Conservation (phyloP, 139 green algal genomes). For the Chloropicon primus region DNA sequence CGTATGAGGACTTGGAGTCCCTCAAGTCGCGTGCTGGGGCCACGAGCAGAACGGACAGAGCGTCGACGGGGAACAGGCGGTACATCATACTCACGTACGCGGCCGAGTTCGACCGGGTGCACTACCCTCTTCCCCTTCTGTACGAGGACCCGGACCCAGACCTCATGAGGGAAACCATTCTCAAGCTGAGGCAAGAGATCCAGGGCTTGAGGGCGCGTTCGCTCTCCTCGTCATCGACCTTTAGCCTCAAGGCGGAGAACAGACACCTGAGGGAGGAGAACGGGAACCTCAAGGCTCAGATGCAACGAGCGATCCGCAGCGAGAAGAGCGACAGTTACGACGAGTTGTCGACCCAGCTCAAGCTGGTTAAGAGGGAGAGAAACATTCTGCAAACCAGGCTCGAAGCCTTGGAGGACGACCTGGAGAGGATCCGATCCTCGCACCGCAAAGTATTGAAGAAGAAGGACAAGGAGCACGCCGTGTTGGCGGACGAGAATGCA, state of each 20-base stretch:
- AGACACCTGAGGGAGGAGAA: slow-evolving; percentile 50
- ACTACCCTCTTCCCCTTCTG: slow-evolving; percentile 74
- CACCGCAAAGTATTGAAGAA: not conserved
- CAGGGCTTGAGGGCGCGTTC: not conserved
- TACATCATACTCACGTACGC: slow-evolving; percentile 87
- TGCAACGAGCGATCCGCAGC: slow-evolving; percentile 25
- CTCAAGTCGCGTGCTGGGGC: slow-evolving; percentile 44
- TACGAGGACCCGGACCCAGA: slow-evolving; percentile 56
- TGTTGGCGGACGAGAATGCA: not conserved
- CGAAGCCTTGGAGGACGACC: slow-evolving; percentile 36
- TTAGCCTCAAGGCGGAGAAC: slow-evolving; percentile 20
- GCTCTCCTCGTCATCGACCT: not conserved
- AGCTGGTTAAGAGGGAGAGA: slow-evolving; percentile 45
- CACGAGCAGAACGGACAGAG: not conserved
- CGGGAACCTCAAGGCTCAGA: slow-evolving; percentile 15
- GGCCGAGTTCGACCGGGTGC: slow-evolving; percentile 78
- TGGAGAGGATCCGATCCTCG: slow-evolving; percentile 21
- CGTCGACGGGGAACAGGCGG: slow-evolving; percentile 47
- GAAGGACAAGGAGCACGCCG: slow-evolving; percentile 11
- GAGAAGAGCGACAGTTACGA: slow-evolving; percentile 31
- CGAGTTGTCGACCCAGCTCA: not conserved
- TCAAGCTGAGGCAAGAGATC: slow-evolving; percentile 22
- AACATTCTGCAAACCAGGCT: slow-evolving; percentile 35
- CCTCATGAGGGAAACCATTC: slow-evolving; percentile 38
- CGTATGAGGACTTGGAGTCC: slow-evolving; percentile 60